Conservation (phyloP, 768 basidiomycete species). For the Auriscalpium orientale region DNA sequence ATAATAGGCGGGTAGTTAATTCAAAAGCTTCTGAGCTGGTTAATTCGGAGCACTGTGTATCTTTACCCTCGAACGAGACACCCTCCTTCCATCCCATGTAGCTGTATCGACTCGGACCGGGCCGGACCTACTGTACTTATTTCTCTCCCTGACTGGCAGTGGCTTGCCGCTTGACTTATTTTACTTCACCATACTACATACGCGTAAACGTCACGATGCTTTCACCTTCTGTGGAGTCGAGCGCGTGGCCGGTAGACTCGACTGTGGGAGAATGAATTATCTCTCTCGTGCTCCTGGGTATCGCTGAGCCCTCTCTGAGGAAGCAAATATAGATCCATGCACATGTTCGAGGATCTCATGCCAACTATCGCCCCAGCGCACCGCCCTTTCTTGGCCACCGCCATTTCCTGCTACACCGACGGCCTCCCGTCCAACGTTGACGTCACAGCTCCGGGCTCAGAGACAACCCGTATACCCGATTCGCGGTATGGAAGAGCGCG, state of each 20-base stretch:
- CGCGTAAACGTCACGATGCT: too few relatives aligned
- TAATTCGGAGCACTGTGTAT: too few relatives aligned
- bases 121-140: too few relatives aligned
- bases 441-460: slow-evolving; percentile 25
- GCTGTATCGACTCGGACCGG: too few relatives aligned
- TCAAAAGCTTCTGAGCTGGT: background rate
- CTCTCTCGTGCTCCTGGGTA: background rate
- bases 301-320: background rate
- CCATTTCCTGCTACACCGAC: background rate
- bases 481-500: slow-evolving; percentile 61
- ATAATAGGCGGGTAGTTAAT: background rate
- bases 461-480: slow-evolving; percentile 51
- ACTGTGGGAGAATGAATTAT: background rate
- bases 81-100: too few relatives aligned
- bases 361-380: background rate
- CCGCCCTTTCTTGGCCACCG: background rate
- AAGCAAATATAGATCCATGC: background rate
- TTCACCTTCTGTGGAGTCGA: too few relatives aligned
- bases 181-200: too few relatives aligned
- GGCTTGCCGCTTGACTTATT: too few relatives aligned
- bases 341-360: background rate
- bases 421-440: background rate
- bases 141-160: too few relatives aligned
- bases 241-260: too few relatives aligned
- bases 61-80: too few relatives aligned